Conservation (phyloP, 1,284 basidiomycete species). For the Bothia castanella region DNA sequence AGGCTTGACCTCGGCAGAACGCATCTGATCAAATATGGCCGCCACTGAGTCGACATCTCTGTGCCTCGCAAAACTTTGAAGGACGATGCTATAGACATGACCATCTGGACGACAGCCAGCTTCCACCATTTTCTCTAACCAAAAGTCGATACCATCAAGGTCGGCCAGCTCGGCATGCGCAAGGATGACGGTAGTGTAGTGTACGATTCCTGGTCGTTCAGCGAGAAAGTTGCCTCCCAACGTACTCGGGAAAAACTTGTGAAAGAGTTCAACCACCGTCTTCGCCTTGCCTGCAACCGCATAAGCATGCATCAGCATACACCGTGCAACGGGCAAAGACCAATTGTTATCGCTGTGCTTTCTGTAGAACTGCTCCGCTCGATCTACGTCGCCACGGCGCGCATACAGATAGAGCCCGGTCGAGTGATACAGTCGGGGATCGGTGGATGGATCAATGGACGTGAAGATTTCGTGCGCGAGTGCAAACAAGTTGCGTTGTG, state of each 20-base stretch:
- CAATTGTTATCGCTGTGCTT: constrained; percentile 33
- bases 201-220: constrained; percentile 42
- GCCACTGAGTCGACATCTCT: constrained; percentile 58
- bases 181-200: constrained; percentile 57
- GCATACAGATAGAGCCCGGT: constrained; percentile 52
- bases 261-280: constrained; percentile 50
- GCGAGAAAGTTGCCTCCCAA: constrained; percentile 24
- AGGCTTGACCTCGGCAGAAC: constrained; percentile 45
- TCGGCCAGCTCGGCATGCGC: constrained; percentile 52
- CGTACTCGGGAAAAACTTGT: constrained; percentile 46
- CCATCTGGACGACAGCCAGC: constrained; percentile 50
- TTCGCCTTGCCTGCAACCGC: constrained; percentile 44
- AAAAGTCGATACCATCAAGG: constrained; percentile 49
- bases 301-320: constrained; percentile 52
- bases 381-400: constrained; percentile 46
- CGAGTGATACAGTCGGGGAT: constrained; percentile 33
- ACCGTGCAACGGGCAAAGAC: constrained; percentile 34
- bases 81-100: constrained; percentile 57
- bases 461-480: constrained; percentile 45
- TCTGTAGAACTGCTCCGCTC: constrained; percentile 44
- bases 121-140: constrained; percentile 53
- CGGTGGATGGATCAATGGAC: constrained; percentile 24
- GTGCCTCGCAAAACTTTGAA: constrained; percentile 56
- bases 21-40: constrained; percentile 63
- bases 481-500: constrained; percentile 37